Conservation (phyloP, 2,329 filamentous ascomycete genomes). For the Aspergillus niger region DNA sequence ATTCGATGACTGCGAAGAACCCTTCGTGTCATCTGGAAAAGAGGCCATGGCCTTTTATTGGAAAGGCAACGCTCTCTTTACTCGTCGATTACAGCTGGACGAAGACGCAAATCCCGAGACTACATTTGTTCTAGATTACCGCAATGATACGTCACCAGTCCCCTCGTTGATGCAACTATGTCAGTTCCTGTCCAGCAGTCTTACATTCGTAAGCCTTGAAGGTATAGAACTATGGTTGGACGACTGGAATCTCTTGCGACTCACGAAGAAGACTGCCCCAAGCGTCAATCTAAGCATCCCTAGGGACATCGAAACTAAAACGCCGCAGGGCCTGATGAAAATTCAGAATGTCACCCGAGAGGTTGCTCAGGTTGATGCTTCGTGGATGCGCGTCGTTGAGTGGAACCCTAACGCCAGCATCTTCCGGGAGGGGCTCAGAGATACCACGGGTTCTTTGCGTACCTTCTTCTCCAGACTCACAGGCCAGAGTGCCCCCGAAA, state of each 20-base stretch:
- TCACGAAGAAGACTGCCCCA: conserved; percentile 84
- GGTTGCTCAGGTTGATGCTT: conserved; percentile 87
- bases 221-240: conserved; percentile 89
- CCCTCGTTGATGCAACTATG: conserved; percentile 83
- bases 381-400: conserved; percentile 82
- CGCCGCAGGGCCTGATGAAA: conserved; percentile 86
- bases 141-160: conserved; percentile 82
- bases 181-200: conserved; percentile 89
- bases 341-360: conserved; percentile 78
- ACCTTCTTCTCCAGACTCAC: conserved; percentile 82
- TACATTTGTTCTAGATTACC: conserved; percentile 91
- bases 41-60: conserved; percentile 99
- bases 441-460: conserved; percentile 63
- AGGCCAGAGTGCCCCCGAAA: conserved; percentile 53
- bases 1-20: conserved; percentile 96
- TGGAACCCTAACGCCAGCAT: conserved; percentile 67
- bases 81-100: conserved; percentile 76
- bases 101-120: conserved; percentile 69
- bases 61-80: conserved; percentile 98
- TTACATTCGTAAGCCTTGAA: conserved; percentile 91
- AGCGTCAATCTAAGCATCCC: conserved; percentile 72
- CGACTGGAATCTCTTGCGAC: conserved; percentile 74
- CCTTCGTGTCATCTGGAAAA: conserved; percentile 88
- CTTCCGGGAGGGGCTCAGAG: conserved; percentile 41
- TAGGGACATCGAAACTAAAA: conserved; percentile 75